phyloP scores from a whole-genome alignment of 768 basidiomycete genomes.

The Boletus rubescentipes region DNA sequence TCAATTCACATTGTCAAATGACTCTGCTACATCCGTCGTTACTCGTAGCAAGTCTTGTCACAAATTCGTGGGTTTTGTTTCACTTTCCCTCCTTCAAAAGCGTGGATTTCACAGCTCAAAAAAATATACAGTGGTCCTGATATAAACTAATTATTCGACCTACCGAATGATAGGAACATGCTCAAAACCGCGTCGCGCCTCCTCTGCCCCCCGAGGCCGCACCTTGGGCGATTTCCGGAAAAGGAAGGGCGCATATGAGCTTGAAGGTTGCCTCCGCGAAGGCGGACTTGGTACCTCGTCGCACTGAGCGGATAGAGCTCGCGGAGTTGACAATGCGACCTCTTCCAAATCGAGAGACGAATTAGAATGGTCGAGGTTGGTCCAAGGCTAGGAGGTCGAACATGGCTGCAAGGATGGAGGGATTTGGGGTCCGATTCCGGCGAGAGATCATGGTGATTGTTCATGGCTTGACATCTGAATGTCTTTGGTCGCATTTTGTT shows the following conservation, averaged over 20 bases:
- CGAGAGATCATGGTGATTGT: background rate
- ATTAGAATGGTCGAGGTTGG: slow-evolving; percentile 11
- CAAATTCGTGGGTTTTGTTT: no score
- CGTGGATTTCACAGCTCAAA: no score
- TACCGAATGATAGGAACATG: no score
- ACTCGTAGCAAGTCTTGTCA: no score
- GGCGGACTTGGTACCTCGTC: slow-evolving; percentile 22
- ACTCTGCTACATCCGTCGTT: no score
- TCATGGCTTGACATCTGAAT: background rate
- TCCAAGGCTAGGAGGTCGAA: background rate
- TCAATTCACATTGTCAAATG: slow-evolving; percentile 2
- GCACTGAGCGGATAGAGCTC: slow-evolving; percentile 23
- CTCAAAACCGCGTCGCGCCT: no score
- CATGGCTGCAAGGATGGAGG: background rate
- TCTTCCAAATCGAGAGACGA: slow-evolving; percentile 31
- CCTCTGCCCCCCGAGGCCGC: no score
- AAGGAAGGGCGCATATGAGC: background rate
- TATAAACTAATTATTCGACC: no score
- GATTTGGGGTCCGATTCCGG: background rate
- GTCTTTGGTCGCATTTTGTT: background rate
- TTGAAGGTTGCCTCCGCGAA: slow-evolving; percentile 27
- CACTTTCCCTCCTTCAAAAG: no score
- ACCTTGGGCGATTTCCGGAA: background rate
- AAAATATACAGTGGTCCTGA: no score
- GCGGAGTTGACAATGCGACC: slow-evolving; percentile 29